Base-by-base conservation (phyloP, 768 basidiomycete species). In the Trametes cubensis region DNA sequence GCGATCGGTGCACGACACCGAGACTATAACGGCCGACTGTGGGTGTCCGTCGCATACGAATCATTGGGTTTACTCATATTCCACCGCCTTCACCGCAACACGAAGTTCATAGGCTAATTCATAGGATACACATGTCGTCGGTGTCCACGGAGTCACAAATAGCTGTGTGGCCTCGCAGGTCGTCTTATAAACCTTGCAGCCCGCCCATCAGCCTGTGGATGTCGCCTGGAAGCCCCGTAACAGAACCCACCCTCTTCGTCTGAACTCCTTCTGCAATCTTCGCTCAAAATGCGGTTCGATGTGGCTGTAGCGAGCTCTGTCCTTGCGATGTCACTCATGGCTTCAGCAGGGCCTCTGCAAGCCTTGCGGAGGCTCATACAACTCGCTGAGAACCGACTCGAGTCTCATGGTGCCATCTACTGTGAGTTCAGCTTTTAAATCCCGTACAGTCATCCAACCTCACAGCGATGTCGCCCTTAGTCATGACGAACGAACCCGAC, bases 401-500 rank as follows among this genome's bases (percentile, higher is more conserved):
- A 58, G 23, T 61, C 64, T 1, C 54, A 62, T 4, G 67, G 69
- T 18, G 70, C 72, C 15, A 62, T 65, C 23, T 72, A 74, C 50
- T 71, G 72, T 70, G 45, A 47, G 69, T 61, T 0, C 41, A 20
- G 11, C 13, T 15, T 6, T 14, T 20, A 18, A 6, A 15, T 14
- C 23, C n/a, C 45, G n/a, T 58, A 15, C 25, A 18, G 4, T 11
- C 34, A 34, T 11, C 2, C 34, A 25, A 25, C 6, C 21, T 25
- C 14, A 40, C 2, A 46, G 55, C 60, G 30, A 34, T 38, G 21
- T 28, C 13, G n/a, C 58, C 13, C 18, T 23, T 55, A 84, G 82
- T 83, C 69, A 78, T 83, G 25, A 81, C 81, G 30, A 84, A 84
- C 64, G 79, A 82, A 49, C 76, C 78, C 3, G 63, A 66, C 30